phyloP scores from a whole-genome alignment of 176 grass and related monocot species.

The Hordeum vulgare region MorexV3_pseudomolecules_assembly NC_058524.1:574121224-574121723 shows the following conservation, averaged over 20 bases:
- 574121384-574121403: conserved; percentile 1
- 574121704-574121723: conserved; percentile 15
- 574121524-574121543: conserved; percentile 22
- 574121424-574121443: conserved; percentile 33
- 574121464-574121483: conserved; percentile 26
- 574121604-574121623: conserved; percentile 29
- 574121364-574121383: not conserved
- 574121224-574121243: conserved; percentile 42
- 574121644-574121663: conserved; percentile 51
- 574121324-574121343: conserved; percentile 9
- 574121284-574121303: conserved; percentile 15
- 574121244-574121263: conserved; percentile 20
- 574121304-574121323: not conserved
- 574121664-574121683: conserved; percentile 42
- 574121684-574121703: conserved; percentile 39
- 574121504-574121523: conserved; percentile 33
- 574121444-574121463: conserved; percentile 27
- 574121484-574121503: conserved; percentile 28
- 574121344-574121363: conserved; percentile 18
- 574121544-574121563: conserved; percentile 40
- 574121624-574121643: conserved; percentile 39
- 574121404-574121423: conserved; percentile 26
- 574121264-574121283: conserved; percentile 5
- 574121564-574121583: conserved; percentile 23
- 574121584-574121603: conserved; percentile 21